Percentiles rank a stretch among this genome's conserved stretches.
Evolutionary conservation across 257 asterid genomes (phyloP).

Genomic region (Solanum ossicruentum): DNA sequence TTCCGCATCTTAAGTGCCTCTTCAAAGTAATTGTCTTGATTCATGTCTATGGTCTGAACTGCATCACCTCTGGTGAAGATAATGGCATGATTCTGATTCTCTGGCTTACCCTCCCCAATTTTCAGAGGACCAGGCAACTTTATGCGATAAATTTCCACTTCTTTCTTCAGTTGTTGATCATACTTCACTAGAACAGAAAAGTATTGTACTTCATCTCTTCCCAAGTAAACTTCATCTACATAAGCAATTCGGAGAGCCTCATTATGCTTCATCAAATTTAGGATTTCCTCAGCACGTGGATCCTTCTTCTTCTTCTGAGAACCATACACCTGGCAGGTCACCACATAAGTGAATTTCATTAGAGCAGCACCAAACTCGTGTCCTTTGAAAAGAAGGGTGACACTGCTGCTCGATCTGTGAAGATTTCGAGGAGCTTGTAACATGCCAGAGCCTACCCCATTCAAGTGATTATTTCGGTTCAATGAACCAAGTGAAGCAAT

Average conservation of each 20-base stretch:
- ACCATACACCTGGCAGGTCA: slow-evolving; percentile 96
- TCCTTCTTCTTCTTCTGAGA: slow-evolving; percentile 63
- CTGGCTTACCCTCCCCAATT: slow-evolving; percentile 98
- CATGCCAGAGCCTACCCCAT: slow-evolving; percentile 10
- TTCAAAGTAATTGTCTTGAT: slow-evolving; percentile 89
- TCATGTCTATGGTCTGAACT: slow-evolving; percentile 91
- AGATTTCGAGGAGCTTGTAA: slow-evolving; percentile 33
- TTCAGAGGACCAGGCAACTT: slow-evolving; percentile 87
- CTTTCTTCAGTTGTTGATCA: slow-evolving; percentile 58
- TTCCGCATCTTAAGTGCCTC: slow-evolving; percentile 95
- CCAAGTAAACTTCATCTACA: slow-evolving; percentile 69
- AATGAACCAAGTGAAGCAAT: slow-evolving; percentile 36
- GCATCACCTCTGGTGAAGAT: slow-evolving; percentile 97
- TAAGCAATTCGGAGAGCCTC: slow-evolving; percentile 95
- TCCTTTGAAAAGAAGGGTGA: slow-evolving; percentile 63
- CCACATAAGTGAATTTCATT: slow-evolving; percentile 80
- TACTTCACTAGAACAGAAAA: slow-evolving; percentile 86
- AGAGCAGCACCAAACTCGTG: slow-evolving; percentile 66
- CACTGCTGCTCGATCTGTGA: slow-evolving; percentile 60
- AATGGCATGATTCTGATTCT: slow-evolving; percentile 92
- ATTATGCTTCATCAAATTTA: slow-evolving; percentile 61
- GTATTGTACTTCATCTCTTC: slow-evolving; percentile 69
- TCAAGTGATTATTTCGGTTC: slow-evolving; percentile 18
- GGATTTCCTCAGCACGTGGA: slow-evolving; percentile 81
- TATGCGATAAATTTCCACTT: slow-evolving; percentile 81